These are phyloP conservation scores for Aquilaria malaccensis DNA, from an alignment of 345 rosid species.

Conservation along the genomic window DNA sequence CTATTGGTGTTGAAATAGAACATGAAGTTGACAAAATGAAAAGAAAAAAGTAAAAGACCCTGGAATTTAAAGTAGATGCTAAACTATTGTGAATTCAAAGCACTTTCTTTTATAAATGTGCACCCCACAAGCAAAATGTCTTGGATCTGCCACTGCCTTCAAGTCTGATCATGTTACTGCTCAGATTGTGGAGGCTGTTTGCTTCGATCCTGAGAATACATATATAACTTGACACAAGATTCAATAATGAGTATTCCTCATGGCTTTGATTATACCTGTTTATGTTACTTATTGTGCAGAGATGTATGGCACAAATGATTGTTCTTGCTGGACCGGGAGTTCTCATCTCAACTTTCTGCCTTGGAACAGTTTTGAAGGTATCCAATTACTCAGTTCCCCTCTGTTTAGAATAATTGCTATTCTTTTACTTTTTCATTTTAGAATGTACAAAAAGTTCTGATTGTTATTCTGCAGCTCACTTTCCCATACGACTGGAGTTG, in stretches of 20 bases:
- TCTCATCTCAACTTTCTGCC: slow-evolving; percentile 70
- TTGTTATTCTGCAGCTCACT: slow-evolving; percentile 42
- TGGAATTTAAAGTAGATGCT: too few relatives aligned
- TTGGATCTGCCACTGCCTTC: too few relatives aligned
- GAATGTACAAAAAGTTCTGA: slow-evolving; percentile 3
- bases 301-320: slow-evolving; percentile 83
- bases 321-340: slow-evolving; percentile 98
- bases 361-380: slow-evolving; percentile 81
- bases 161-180: too few relatives aligned
- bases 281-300: slow-evolving; percentile 30
- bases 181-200: too few relatives aligned
- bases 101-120: too few relatives aligned
- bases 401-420: background rate
- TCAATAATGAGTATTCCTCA: background rate
- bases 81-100: too few relatives aligned
- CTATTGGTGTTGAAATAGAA: too few relatives aligned
- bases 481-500: slow-evolving; percentile 93
- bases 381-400: background rate
- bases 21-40: too few relatives aligned
- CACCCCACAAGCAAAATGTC: too few relatives aligned
- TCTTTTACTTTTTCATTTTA: background rate
- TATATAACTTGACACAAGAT: background rate
- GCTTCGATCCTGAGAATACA: too few relatives aligned
- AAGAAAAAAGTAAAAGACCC: too few relatives aligned
- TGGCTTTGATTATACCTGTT: background rate